Conservation (phyloP, 306 rosid species). For the Coriaria nepalensis region DNA sequence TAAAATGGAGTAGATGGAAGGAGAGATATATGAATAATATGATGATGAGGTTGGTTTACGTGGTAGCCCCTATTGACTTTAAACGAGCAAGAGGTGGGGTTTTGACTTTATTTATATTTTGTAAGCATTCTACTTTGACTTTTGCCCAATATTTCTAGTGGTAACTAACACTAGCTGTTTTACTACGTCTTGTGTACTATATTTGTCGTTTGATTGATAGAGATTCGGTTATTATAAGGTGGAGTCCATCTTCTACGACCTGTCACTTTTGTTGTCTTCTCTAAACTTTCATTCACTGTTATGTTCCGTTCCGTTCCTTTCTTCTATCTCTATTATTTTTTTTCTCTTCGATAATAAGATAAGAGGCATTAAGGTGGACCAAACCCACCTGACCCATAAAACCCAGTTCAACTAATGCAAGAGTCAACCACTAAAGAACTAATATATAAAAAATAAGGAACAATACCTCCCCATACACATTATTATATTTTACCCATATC, state of each 20-base stretch:
- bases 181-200: too few relatives aligned
- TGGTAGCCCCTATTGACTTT: constrained; percentile 40
- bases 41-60: constrained; percentile 29
- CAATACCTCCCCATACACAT: constrained; percentile 2
- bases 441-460: constrained; percentile 1
- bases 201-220: constrained; percentile 1
- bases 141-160: constrained; percentile 11
- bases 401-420: constrained; percentile 37
- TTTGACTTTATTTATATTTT: constrained; percentile 18
- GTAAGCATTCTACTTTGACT: constrained; percentile 57
- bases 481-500: not conserved
- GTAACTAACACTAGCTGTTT: not conserved
- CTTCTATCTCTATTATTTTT: too few relatives aligned
- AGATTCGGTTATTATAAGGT: not conserved
- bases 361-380: constrained; percentile 40
- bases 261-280: constrained; percentile 8
- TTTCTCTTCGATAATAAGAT: constrained; percentile 15
- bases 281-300: constrained; percentile 25
- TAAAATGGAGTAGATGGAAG: constrained; percentile 54
- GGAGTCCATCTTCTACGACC: too few relatives aligned
- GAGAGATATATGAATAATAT: constrained; percentile 26
- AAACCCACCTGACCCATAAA: constrained; percentile 32
- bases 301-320: constrained; percentile 12
- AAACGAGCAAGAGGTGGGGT: constrained; percentile 22
- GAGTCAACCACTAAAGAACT: constrained; percentile 65